A percentile compares a stretch with the other conserved stretches of the same genome.
Evolutionary conservation across 2,329 filamentous ascomycete species (phyloP).

Genomic region (Taxawa tesnikishii): DNA sequence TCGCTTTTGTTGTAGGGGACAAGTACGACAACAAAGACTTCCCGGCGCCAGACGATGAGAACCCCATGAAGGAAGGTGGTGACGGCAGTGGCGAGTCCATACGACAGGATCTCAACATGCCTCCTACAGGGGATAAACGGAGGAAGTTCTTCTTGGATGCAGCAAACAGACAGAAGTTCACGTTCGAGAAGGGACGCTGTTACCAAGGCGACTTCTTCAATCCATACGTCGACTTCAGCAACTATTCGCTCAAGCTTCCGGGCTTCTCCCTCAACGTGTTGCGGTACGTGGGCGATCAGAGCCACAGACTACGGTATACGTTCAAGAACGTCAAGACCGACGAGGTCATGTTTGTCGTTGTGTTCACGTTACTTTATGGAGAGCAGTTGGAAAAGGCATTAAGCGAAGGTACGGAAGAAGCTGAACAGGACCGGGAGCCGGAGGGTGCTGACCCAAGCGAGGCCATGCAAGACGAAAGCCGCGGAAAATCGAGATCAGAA

Average conservation of each 20-base stretch:
- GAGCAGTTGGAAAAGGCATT: slow-evolving; percentile 25
- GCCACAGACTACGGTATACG: slow-evolving; percentile 32
- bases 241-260: slow-evolving; percentile 31
- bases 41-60: slow-evolving; percentile 13
- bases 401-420: no score
- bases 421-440: no score
- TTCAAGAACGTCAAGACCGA: slow-evolving; percentile 29
- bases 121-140: slow-evolving; percentile 28
- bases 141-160: slow-evolving; percentile 29
- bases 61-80: slow-evolving; percentile 26
- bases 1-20: slow-evolving; percentile 18
- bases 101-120: slow-evolving; percentile 21
- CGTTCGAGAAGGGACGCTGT: slow-evolving; percentile 29
- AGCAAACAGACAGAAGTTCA: slow-evolving; percentile 22
- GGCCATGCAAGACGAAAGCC: no score
- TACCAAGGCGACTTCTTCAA: slow-evolving; percentile 38
- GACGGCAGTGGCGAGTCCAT: slow-evolving; percentile 22
- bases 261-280: slow-evolving; percentile 32
- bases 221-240: slow-evolving; percentile 34
- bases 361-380: slow-evolving; percentile 34
- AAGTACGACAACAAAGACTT: slow-evolving; percentile 12
- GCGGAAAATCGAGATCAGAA: no score
- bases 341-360: slow-evolving; percentile 31
- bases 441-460: no score
- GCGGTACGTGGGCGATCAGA: slow-evolving; percentile 33